Base-by-base conservation (phyloP, 2,329 filamentous ascomycete species). In the Bipolaris gigantea region DNA sequence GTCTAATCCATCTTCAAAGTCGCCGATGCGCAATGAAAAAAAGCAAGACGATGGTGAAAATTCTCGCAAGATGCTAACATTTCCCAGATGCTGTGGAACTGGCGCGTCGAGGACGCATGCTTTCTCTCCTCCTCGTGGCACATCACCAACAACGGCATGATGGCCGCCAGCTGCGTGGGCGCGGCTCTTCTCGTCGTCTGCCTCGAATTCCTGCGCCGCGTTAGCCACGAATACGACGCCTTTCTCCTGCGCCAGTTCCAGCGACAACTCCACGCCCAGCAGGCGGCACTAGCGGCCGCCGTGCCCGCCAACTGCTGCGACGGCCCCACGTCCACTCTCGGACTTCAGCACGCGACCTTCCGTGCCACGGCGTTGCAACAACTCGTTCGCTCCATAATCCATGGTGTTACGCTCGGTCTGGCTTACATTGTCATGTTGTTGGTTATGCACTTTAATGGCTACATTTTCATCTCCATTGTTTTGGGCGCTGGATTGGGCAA, bases 341-440 rank as follows among this genome's bases (percentile, higher is more conserved):
- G 62, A 15, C 60, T 62, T 11, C 66, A 68, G 35, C 66, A 66
- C 45, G 68, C 66, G 5, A 70, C 63, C 4, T 74, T 77, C 58
- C 83, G 64, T 11, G 88, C 88, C 0, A 88, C 77, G 10, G 35
- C 87, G 1, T 63, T 82, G 21, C 86, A 93, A 72, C 89, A 93
- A 68, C 75, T 81, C 0, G 69, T 88, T 4, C 82, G 89, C 6
- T 86, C 89, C 0, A 58, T 86, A 4, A 71, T 93, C 18, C 88
- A 92, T 63, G 85, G 86, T 75, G 51, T 85, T 4, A 88, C 89
- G 61, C 90, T 93, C 65, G 85, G 84, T 0, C 81, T 91, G 1
- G 89, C 88, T 2, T 94, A 93, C 71, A 85, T 93, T 62, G 74
- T 93, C 65, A 93, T 94, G 90, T 75, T 89, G 76, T 67, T 86